phyloP scores from a whole-genome alignment of 345 rosid genomes.

The Carallia brachiata region DNA sequence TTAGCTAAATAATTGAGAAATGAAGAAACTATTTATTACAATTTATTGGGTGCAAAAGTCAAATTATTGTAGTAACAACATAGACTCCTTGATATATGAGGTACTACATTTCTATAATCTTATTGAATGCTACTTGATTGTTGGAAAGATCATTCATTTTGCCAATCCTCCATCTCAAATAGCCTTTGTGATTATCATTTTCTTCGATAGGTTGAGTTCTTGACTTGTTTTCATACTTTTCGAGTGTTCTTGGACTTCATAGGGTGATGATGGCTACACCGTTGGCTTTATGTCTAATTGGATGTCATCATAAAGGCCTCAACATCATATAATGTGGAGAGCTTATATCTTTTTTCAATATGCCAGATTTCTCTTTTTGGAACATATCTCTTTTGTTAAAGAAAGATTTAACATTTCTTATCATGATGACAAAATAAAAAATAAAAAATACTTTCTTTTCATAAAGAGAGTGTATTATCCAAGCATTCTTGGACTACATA shows the following conservation, averaged over 20 bases:
- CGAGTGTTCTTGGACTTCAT: neutral
- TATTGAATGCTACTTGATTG: neutral
- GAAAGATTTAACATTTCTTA: neutral
- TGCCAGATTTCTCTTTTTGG: neutral
- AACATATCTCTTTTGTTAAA: neutral
- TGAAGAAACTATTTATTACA: too few relatives aligned
- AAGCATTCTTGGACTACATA: too few relatives aligned
- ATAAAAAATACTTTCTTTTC: too few relatives aligned
- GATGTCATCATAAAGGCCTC: neutral
- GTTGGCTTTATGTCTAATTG: neutral
- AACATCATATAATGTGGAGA: neutral
- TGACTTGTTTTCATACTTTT: neutral
- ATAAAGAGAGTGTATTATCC: too few relatives aligned
- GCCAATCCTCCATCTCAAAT: constrained; percentile 2
- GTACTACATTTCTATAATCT: neutral
- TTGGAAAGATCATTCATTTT: neutral
- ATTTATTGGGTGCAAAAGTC: too few relatives aligned
- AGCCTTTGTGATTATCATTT: neutral
- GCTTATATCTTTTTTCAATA: neutral
- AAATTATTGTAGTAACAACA: too few relatives aligned
- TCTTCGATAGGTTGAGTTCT: neutral
- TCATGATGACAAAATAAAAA: neutral
- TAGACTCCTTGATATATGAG: neutral
- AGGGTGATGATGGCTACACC: neutral
- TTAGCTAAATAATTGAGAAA: too few relatives aligned